phyloP scores from a whole-genome alignment of 306 rosid species.

The Sicyos baderoa region DNA sequence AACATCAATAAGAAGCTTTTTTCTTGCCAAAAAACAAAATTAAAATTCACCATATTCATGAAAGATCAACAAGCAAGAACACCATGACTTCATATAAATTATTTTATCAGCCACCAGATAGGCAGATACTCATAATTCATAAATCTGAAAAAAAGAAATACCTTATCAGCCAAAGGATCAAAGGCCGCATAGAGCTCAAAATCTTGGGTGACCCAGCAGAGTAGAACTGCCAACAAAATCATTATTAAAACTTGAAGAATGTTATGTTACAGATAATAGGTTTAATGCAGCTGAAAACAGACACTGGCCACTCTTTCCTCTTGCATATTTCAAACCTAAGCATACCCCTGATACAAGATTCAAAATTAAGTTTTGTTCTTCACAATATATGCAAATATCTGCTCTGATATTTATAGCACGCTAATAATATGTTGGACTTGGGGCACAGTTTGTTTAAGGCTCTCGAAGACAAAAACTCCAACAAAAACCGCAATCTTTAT shows the following conservation, averaged over 20 bases:
- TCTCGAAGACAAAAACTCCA: not conserved
- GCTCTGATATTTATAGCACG: not conserved
- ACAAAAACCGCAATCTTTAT: not conserved
- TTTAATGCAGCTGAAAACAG: constrained; percentile 16
- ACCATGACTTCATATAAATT: not conserved
- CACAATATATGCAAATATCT: not conserved
- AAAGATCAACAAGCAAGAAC: not conserved
- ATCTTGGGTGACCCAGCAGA: constrained; percentile 92
- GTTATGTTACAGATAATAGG: not conserved
- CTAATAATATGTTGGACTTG: not conserved
- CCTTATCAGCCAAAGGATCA: constrained; percentile 98
- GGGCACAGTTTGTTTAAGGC: not conserved
- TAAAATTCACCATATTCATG: not conserved
- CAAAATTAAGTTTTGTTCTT: not conserved
- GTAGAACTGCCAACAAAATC: constrained; percentile 59
- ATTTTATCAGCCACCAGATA: not conserved
- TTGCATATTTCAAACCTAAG: not conserved
- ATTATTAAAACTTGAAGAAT: constrained; percentile 10
- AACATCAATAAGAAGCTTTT: not conserved
- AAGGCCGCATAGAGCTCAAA: constrained; percentile 94
- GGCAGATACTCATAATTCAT: not conserved
- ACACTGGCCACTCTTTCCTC: not conserved
- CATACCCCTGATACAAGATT: constrained; percentile 7
- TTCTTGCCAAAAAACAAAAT: not conserved
- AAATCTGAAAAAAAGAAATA: constrained; percentile 22